Evolutionary conservation across 2,329 filamentous ascomycete species (phyloP).

Genomic region (Cladosporium colombiae): DNA sequence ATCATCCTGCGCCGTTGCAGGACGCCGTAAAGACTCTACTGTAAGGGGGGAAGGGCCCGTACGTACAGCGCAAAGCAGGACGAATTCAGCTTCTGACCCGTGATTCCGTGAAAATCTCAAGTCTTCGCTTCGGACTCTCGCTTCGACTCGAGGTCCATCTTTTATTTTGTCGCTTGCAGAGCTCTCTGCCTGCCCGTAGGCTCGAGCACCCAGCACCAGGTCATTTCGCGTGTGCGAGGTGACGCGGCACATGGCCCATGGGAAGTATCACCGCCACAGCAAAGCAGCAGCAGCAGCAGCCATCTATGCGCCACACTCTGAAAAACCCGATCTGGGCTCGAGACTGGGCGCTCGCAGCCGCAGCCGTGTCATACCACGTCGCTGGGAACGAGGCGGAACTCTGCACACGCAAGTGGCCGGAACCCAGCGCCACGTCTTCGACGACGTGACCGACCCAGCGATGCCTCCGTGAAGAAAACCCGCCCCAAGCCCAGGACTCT

Average conservation of each 20-base stretch:
- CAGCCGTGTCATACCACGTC: background rate
- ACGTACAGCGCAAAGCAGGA: background rate
- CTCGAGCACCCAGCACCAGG: background rate
- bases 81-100: background rate
- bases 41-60: too few species aligned
- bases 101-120: background rate
- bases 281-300: too few species aligned
- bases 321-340: background rate
- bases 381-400: background rate
- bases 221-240: background rate
- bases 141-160: background rate
- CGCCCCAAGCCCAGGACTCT: background rate
- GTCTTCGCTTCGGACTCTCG: background rate
- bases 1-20: background rate
- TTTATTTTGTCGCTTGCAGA: background rate
- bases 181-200: background rate
- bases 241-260: background rate
- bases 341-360: background rate
- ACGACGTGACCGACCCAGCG: background rate
- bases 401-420: background rate
- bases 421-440: slow-evolving; percentile 2
- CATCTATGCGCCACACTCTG: background rate
- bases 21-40: background rate
- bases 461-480: background rate
- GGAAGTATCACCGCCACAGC: background rate